These are phyloP conservation scores for Phytophthora meadii DNA, from an alignment of 352 stramenopile genomes.

Conservation along the genomic window DNA sequence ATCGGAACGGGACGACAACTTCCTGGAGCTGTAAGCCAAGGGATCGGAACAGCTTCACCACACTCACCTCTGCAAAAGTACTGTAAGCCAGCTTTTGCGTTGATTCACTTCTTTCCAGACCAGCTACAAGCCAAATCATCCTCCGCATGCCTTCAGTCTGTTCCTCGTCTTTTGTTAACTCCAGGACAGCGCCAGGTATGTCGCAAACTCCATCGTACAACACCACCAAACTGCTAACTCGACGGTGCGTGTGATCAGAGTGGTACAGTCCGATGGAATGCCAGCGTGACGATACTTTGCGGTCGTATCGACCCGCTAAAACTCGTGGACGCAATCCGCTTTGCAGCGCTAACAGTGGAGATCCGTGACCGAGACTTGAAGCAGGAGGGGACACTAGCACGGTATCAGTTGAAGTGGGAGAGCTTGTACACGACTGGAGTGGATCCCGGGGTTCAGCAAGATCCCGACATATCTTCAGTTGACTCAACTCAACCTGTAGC, in stretches of 20 bases:
- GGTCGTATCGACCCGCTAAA: constrained; percentile 43
- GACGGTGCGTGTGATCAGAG: constrained; percentile 18
- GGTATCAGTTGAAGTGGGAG: constrained; percentile 71
- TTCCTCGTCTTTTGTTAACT: constrained; percentile 43
- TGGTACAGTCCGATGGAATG: constrained; percentile 45
- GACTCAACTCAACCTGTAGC: constrained; percentile 1
- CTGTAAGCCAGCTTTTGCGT: constrained; percentile 67
- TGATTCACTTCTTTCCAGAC: constrained; percentile 61
- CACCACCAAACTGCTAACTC: neutral
- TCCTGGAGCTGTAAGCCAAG: constrained; percentile 48
- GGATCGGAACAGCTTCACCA: constrained; percentile 29
- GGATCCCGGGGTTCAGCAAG: constrained; percentile 22
- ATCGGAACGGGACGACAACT: constrained; percentile 51
- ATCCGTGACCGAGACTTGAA: constrained; percentile 77
- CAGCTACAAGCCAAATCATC: constrained; percentile 13
- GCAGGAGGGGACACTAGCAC: constrained; percentile 40
- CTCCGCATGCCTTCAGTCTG: constrained; percentile 8
- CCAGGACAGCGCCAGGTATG: constrained; percentile 51
- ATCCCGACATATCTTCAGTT: neutral
- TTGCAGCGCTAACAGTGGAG: constrained; percentile 49
- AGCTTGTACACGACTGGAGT: constrained; percentile 45
- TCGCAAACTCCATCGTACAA: neutral
- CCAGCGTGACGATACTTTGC: constrained; percentile 65
- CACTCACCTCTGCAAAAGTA: constrained; percentile 48
- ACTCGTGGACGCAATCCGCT: constrained; percentile 62